These are phyloP conservation scores for Stipa capillata DNA, from an alignment of 176 grass and related monocot species.

Conservation along the genomic window DNA sequence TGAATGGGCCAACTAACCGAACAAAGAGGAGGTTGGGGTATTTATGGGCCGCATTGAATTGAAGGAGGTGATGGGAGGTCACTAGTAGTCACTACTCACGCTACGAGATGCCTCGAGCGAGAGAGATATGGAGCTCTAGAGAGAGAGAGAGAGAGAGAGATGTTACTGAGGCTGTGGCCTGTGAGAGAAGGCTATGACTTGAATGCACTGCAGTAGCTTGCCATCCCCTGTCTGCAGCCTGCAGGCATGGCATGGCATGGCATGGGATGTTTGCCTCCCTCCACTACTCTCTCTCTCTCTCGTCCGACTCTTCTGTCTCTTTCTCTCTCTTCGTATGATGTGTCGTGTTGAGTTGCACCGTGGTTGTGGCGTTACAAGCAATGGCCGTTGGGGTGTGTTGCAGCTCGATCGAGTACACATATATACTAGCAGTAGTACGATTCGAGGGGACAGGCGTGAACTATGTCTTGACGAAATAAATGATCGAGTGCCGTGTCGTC, in stretches of 20 bases:
- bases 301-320: not conserved
- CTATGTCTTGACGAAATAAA: constrained; percentile 3
- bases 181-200: not conserved
- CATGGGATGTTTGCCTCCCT: not conserved
- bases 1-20: constrained; percentile 49
- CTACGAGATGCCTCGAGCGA: constrained; percentile 34
- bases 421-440: not conserved
- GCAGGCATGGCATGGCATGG: constrained; percentile 21
- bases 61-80: not conserved
- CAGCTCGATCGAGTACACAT: not conserved
- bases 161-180: no score
- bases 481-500: not conserved
- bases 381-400: not conserved
- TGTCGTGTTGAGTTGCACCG: not conserved
- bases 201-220: constrained; percentile 14
- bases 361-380: not conserved
- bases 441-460: not conserved
- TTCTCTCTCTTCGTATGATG: not conserved
- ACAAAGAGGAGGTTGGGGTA: constrained; percentile 58
- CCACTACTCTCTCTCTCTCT: not conserved
- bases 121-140: not conserved
- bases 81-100: not conserved
- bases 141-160: not conserved
- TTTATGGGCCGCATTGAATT: constrained; percentile 47
- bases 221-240: not conserved